Conservation (phyloP, 441 rosid genomes). For the Brassica balearica region DNA sequence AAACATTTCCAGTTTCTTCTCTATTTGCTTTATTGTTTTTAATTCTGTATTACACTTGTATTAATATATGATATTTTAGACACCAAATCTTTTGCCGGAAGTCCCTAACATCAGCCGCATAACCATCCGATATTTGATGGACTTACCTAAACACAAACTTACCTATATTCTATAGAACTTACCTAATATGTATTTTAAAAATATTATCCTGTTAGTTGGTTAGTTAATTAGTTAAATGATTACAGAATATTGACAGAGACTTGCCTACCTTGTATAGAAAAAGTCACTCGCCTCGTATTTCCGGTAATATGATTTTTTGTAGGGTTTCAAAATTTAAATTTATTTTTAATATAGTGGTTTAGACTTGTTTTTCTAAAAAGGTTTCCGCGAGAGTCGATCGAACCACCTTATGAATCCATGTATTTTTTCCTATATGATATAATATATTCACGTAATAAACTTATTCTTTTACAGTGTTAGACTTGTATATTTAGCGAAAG, state of each 20-base stretch:
- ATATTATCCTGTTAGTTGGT: conserved; percentile 43
- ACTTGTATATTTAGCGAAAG: no score
- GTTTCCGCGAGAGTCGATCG: no score
- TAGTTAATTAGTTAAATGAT: conserved; percentile 42
- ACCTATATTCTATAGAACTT: conserved; percentile 19
- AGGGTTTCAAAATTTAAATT: no score
- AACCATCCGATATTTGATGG: conserved; percentile 43
- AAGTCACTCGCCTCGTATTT: no score
- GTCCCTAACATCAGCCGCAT: conserved; percentile 62
- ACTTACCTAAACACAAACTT: conserved; percentile 38
- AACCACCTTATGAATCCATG: no score
- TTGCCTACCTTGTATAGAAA: no score
- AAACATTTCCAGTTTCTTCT: conserved; percentile 20
- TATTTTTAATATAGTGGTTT: no score
- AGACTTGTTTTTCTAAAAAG: no score
- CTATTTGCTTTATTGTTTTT: neutral
- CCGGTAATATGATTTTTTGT: no score
- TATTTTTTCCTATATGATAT: no score
- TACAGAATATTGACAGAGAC: conserved; percentile 11
- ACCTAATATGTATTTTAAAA: conserved; percentile 28
- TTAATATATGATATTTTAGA: conserved; percentile 8
- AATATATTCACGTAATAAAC: no score
- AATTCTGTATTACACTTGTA: conserved; percentile 9
- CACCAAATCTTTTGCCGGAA: conserved; percentile 47
- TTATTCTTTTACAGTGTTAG: no score